Base-by-base conservation (phyloP, 2,329 filamentous ascomycete genomes). In the Anisogramma anomala region DNA sequence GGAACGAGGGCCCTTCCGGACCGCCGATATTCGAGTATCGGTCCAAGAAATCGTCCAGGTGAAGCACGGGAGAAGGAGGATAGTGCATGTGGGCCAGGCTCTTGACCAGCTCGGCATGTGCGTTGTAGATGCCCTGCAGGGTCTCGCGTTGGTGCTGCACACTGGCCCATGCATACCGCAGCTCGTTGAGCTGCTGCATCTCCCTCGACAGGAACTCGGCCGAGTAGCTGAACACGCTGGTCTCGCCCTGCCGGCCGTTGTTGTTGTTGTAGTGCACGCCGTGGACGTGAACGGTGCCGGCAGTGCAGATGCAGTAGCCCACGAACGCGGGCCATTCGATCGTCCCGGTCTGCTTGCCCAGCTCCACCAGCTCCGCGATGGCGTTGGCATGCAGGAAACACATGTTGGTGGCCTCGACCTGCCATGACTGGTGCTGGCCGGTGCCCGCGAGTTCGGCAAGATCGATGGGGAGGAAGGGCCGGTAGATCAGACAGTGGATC, bases 401-500 rank as follows among this genome's bases (percentile, higher is more conserved):
- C 55, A 89, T 71, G 53, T 91, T 89, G 0, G 85, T 93, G 0
- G 86, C 84, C 56, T 93, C 84, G 35, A 93, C 89, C 56, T 93
- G 86, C 86, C 86, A 94, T 20, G 84, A 88, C 56, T 93, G 85
- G 50, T 93, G 84, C 53, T 93, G 85, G 1, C 83, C 83, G 0
- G 75, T 81, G 11, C 83, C 82, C 10, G 83, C 76, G 6, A 94
- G 72, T 57, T 93, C 86, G 18, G 81, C 75, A 3, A 93, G 67
- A 57, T 93, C 83, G 47, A 94, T 82, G 0, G 86, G 86, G 5
- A 94, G 67, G 58, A 94, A 94, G 0, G 85, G 85, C 13, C 86
- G 76, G 55, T 93, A 94, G 32, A 93, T 80, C 36, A 94, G 68
- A 54, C 85, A 93, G 60, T 93, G 84, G 33, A 91, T 80, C 11